A percentile compares a stretch with the other conserved stretches of the same genome.
Evolutionary conservation across 202 grass and related monocot genomes (phyloP).

Genomic region (Saccharum hybrid): DNA sequence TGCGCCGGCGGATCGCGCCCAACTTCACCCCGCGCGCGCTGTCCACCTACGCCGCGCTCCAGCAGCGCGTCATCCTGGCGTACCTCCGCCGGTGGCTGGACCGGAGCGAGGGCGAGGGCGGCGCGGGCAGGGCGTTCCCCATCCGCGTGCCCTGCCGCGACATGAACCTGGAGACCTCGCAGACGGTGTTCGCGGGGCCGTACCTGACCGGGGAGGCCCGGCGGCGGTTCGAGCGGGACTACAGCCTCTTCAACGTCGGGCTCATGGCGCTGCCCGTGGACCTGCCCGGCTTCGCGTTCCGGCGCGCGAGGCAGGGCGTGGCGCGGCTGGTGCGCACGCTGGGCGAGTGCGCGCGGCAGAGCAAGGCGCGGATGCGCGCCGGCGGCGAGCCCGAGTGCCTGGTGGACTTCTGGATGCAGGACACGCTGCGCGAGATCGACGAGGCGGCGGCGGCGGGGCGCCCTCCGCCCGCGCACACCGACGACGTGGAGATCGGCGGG

Average conservation of each 20-base stretch:
- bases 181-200: slow-evolving; percentile 82
- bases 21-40: slow-evolving; percentile 88
- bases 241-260: slow-evolving; percentile 91
- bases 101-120: background rate
- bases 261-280: slow-evolving; percentile 90
- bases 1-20: slow-evolving; percentile 75
- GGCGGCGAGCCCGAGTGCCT: slow-evolving; percentile 79
- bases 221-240: slow-evolving; percentile 70
- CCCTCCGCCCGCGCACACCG: slow-evolving; percentile 42
- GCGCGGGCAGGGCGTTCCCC: slow-evolving; percentile 32
- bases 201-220: slow-evolving; percentile 65
- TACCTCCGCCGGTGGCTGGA: slow-evolving; percentile 74
- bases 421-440: slow-evolving; percentile 59
- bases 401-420: slow-evolving; percentile 95
- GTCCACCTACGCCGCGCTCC: slow-evolving; percentile 79
- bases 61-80: slow-evolving; percentile 78
- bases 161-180: slow-evolving; percentile 98
- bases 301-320: slow-evolving; percentile 72
- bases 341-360: slow-evolving; percentile 54
- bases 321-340: slow-evolving; percentile 76
- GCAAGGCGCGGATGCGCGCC: slow-evolving; percentile 68
- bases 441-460: slow-evolving; percentile 48
- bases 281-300: slow-evolving; percentile 88
- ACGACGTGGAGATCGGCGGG: slow-evolving; percentile 72
- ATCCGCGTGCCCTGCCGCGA: slow-evolving; percentile 83